A percentile compares a stretch with the other conserved stretches of the same genome.
Evolutionary conservation across 441 rosid genomes (phyloP).

Genomic region (Brassica hybrid): DNA sequence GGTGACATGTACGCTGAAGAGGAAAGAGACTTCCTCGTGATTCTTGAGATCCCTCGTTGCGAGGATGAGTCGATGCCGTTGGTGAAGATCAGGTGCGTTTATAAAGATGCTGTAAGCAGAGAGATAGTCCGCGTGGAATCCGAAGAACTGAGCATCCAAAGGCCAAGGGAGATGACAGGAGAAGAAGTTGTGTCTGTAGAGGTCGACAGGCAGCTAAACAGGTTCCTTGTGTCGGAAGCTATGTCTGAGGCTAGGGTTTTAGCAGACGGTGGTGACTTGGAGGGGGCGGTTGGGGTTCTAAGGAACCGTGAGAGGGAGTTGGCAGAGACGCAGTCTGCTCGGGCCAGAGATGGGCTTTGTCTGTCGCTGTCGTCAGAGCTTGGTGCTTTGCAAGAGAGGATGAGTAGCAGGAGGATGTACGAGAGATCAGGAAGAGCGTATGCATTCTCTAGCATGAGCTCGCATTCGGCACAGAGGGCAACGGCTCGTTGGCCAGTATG

Average conservation of each 20-base stretch:
- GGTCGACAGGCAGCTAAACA: constrained; percentile 69
- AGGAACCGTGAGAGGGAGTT: constrained; percentile 53
- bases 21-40: constrained; percentile 65
- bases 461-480: constrained; percentile 81
- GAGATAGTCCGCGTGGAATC: constrained; percentile 46
- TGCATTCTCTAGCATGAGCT: constrained; percentile 68
- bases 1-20: constrained; percentile 48
- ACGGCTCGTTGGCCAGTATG: constrained; percentile 45
- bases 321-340: constrained; percentile 54
- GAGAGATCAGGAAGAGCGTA: constrained; percentile 71
- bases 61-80: constrained; percentile 44
- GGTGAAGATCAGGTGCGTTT: constrained; percentile 56
- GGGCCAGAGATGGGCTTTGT: constrained; percentile 52
- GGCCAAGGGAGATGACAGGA: constrained; percentile 47
- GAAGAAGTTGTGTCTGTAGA: constrained; percentile 55
- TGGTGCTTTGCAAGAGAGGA: constrained; percentile 72
- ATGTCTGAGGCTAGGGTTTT: constrained; percentile 71
- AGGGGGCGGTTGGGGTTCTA: constrained; percentile 54
- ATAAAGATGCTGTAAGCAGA: constrained; percentile 56
- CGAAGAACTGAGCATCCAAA: constrained; percentile 53
- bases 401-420: constrained; percentile 56
- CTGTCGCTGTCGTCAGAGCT: constrained; percentile 61
- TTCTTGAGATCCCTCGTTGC: constrained; percentile 55
- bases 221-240: constrained; percentile 65
- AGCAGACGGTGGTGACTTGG: constrained; percentile 59